A percentile compares a stretch with the other conserved stretches of the same genome.
Evolutionary conservation across 176 grass and related monocot species (phyloP).

Genomic region (Thinopyrum elongatum): DNA sequence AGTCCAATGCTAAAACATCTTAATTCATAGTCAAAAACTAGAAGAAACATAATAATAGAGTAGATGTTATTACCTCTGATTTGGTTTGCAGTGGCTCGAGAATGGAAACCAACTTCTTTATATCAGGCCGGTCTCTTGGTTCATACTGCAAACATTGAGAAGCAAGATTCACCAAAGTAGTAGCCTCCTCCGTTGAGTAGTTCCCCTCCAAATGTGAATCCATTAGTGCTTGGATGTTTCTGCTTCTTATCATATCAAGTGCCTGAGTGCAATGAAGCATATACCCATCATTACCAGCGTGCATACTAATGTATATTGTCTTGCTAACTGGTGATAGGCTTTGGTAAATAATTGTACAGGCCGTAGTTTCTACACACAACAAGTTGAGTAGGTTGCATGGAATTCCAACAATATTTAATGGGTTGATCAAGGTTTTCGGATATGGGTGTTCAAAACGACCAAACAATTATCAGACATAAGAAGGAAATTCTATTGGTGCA

Average conservation of each 20-base stretch:
- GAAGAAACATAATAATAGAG: slow-evolving; percentile 11
- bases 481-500: background rate
- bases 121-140: slow-evolving; percentile 71
- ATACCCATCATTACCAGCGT: slow-evolving; percentile 4
- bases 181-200: slow-evolving; percentile 76
- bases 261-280: slow-evolving; percentile 48
- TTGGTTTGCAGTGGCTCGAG: slow-evolving; percentile 75
- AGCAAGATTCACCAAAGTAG: slow-evolving; percentile 79
- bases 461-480: background rate
- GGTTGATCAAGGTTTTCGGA: background rate
- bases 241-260: slow-evolving; percentile 78
- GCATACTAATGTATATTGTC: background rate
- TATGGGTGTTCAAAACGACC: background rate
- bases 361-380: background rate
- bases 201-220: slow-evolving; percentile 96
- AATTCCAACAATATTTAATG: background rate
- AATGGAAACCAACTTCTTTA: slow-evolving; percentile 72
- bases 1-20: background rate
- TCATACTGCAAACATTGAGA: slow-evolving; percentile 93
- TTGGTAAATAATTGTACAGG: background rate
- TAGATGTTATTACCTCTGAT: slow-evolving; percentile 51
- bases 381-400: background rate
- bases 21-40: background rate
- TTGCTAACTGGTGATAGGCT: background rate
- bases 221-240: slow-evolving; percentile 80